Evolutionary conservation across 2,329 filamentous ascomycete species (phyloP).

Genomic region (Calycina marina): DNA sequence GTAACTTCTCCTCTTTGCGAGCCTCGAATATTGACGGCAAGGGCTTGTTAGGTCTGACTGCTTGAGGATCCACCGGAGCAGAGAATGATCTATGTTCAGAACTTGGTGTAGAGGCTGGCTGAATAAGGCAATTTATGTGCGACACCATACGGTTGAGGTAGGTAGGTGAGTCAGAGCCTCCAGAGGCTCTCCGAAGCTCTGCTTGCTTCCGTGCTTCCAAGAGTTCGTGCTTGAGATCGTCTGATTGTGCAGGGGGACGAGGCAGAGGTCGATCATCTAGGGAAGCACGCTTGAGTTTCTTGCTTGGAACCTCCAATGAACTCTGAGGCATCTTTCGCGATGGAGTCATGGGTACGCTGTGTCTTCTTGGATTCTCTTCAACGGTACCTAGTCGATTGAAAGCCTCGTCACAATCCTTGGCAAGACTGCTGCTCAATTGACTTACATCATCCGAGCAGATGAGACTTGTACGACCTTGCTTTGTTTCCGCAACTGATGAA

Average conservation of each 20-base stretch:
- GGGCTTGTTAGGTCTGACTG: slow-evolving; percentile 3
- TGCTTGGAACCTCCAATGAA: not conserved
- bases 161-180: slow-evolving; percentile 24
- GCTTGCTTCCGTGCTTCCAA: slow-evolving; percentile 18
- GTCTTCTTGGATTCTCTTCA: slow-evolving; percentile 1
- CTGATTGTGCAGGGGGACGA: slow-evolving; percentile 17
- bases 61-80: slow-evolving; percentile 24
- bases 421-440: slow-evolving; percentile 71
- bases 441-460: slow-evolving; percentile 62
- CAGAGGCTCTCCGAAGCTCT: slow-evolving; percentile 16
- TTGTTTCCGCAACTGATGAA: slow-evolving; percentile 4
- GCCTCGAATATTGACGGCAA: slow-evolving; percentile 20
- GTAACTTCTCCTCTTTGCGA: slow-evolving; percentile 12
- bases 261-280: slow-evolving; percentile 20
- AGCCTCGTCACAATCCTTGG: slow-evolving; percentile 81
- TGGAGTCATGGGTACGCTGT: not conserved
- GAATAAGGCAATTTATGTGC: slow-evolving; percentile 42
- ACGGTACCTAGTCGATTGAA: slow-evolving; percentile 53
- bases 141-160: slow-evolving; percentile 45
- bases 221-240: slow-evolving; percentile 19
- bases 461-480: slow-evolving; percentile 10
- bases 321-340: not conserved
- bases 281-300: slow-evolving; percentile 5
- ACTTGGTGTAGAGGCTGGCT: slow-evolving; percentile 20
- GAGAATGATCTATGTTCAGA: slow-evolving; percentile 29